Evolutionary conservation across 805 yeast genomes (phyloP).

Genomic region (Gaillardinia entomophila): DNA sequence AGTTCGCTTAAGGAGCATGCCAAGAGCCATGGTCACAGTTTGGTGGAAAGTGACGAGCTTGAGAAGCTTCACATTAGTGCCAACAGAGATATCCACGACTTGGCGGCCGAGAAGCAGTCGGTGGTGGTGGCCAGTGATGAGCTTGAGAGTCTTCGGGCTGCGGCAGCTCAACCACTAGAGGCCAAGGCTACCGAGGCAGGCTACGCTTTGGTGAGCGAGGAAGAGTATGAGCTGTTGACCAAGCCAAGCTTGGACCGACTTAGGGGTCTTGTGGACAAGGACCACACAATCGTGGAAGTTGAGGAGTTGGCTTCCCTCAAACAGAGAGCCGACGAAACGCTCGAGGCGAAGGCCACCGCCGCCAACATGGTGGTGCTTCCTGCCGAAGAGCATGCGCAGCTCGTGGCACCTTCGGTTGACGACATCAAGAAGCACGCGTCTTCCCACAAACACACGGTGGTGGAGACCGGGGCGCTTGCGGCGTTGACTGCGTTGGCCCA

Average conservation of each 20-base stretch:
- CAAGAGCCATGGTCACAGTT: slow-evolving; percentile 1
- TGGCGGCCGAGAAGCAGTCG: slow-evolving; percentile 3
- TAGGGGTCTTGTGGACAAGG: too few relatives aligned
- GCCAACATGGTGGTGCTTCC: neutral
- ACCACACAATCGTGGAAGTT: too few relatives aligned
- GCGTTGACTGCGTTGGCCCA: slow-evolving; percentile 6
- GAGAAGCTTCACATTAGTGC: slow-evolving; percentile 1
- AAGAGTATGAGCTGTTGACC: slow-evolving; percentile 3
- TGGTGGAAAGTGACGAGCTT: slow-evolving; percentile 2
- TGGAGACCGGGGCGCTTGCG: slow-evolving; percentile 12
- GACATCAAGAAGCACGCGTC: slow-evolving; percentile 7
- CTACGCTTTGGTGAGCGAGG: slow-evolving; percentile 1
- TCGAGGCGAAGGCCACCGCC: neutral
- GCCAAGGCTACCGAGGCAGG: slow-evolving; percentile 13
- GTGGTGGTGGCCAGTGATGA: slow-evolving; percentile 4
- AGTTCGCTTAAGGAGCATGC: slow-evolving; percentile 1
- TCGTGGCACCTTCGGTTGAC: slow-evolving; percentile 5
- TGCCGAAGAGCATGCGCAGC: slow-evolving; percentile 2
- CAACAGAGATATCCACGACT: slow-evolving; percentile 1
- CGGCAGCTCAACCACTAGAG: slow-evolving; percentile 7
- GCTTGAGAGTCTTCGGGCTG: neutral
- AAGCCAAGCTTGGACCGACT: slow-evolving; percentile 7
- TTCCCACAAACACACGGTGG: slow-evolving; percentile 2
- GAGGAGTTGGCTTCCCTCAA: neutral
- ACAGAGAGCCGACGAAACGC: neutral